Base-by-base conservation (phyloP, 352 stramenopile species). In the Hyaloperonospora arabidopsidis region DNA sequence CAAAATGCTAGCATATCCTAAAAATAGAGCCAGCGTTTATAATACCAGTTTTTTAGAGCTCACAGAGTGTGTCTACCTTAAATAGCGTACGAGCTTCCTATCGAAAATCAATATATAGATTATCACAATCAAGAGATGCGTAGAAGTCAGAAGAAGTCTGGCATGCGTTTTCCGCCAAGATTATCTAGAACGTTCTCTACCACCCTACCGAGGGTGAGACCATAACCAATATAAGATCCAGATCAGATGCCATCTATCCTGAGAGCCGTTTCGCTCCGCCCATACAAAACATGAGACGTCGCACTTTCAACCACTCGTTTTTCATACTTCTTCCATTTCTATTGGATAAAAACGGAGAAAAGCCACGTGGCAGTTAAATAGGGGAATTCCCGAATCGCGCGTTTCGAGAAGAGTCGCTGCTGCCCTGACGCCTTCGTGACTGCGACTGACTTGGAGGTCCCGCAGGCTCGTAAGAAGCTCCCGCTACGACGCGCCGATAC, bases 281-380 rank as follows among this genome's bases (percentile, higher is more conserved):
- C 14, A 64, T 71, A 74, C 62, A 74, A 68, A 61, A 15, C 15
- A 0, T 45, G 59, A 66, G 58, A 57, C 12, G 22, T 28, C 0
- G 36, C 50, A 32, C 35, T 54, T 48, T 65, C 25, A 47, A 35
- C 69, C 69, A 78, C 39, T 67, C 66, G 46, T 78, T 72, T 59
- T 57, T 34, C 60, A 71, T 72, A 74, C 72, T 52, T 57, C 69
- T 63, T 49, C 8, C 60, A 65, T 74, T 77, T 74, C 56, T 61
- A 72, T 72, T 43, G 52, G 55, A 75, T 72, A 52, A 32, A 63
- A 29, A 44, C 57, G 59, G 63, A 66, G 61, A 68, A 68, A 70
- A 52, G 61, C 47, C 54, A 54, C 53, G 59, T 59, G 52, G 44
- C 50, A 36, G 8, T 8, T 38, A 38, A 19, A n/a, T n/a, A 57